Evolutionary conservation across 2,329 filamentous ascomycete genomes (phyloP).

Genomic region (Raffaelea deltoideospora): DNA sequence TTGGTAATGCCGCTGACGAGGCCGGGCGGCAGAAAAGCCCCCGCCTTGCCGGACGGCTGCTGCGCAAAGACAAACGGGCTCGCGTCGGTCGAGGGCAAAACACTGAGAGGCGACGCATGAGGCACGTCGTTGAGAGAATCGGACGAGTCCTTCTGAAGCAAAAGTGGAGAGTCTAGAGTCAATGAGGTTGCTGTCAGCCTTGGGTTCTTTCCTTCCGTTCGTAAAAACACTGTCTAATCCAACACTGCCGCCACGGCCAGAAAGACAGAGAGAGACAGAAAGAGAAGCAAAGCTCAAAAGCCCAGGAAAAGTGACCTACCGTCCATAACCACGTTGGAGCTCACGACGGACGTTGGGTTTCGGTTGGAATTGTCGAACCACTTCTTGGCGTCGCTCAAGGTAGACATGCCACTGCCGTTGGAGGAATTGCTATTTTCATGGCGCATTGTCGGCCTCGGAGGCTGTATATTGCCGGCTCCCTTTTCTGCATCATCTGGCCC

Average conservation of each 20-base stretch:
- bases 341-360: constrained; percentile 27
- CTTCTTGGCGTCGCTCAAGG: constrained; percentile 31
- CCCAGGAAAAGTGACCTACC: constrained; percentile 15
- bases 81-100: too few relatives aligned
- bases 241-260: background rate
- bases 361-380: constrained; percentile 42
- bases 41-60: too few relatives aligned
- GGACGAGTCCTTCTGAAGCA: constrained; percentile 37
- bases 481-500: too few relatives aligned
- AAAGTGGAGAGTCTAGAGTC: constrained; percentile 32
- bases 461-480: background rate
- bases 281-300: background rate
- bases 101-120: too few relatives aligned
- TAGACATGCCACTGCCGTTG: constrained; percentile 32
- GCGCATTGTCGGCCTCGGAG: background rate
- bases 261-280: background rate
- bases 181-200: constrained; percentile 1
- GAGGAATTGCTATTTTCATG: background rate
- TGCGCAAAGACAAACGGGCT: too few relatives aligned
- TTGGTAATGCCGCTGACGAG: constrained; percentile 12
- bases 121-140: too few relatives aligned
- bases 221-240: background rate
- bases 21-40: constrained; percentile 2
- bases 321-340: constrained; percentile 32
- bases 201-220: too few relatives aligned